phyloP scores from a whole-genome alignment of 306 rosid genomes.

The Malus sieversii region DNA sequence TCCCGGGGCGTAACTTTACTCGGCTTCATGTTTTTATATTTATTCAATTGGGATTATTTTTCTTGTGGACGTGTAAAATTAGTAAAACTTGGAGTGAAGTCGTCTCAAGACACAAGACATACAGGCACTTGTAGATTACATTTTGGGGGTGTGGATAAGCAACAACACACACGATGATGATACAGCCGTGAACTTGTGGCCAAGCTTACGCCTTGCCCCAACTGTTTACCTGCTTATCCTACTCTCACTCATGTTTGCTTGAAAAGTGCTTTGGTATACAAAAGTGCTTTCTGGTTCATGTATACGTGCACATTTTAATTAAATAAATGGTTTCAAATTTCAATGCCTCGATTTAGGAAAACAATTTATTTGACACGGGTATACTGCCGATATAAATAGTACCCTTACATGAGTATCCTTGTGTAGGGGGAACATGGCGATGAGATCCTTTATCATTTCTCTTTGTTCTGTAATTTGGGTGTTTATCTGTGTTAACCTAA shows the following conservation, averaged over 20 bases:
- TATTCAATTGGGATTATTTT: conserved; percentile 15
- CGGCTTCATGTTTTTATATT: conserved; percentile 1
- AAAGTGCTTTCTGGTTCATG: background rate
- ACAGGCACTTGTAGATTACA: conserved; percentile 30
- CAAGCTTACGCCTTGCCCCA: conserved; percentile 19
- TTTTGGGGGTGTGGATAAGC: conserved; percentile 41
- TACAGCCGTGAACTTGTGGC: conserved; percentile 32
- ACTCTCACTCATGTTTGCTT: background rate
- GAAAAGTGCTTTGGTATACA: background rate
- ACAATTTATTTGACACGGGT: too few species aligned
- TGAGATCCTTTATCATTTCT: too few species aligned
- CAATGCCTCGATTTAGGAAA: background rate
- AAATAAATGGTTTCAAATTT: background rate
- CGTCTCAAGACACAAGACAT: conserved; percentile 21
- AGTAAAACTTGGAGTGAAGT: conserved; percentile 15
- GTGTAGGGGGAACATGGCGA: too few species aligned
- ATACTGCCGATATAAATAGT: too few species aligned
- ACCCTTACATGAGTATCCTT: too few species aligned
- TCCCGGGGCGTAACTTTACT: conserved; percentile 27
- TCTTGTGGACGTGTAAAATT: conserved; percentile 32
- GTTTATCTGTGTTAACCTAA: too few species aligned
- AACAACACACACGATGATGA: conserved; percentile 20
- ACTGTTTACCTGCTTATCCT: background rate
- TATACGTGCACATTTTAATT: background rate
- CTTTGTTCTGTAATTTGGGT: too few species aligned